A percentile compares a stretch with the other conserved stretches of the same genome.
phyloP scores from a whole-genome alignment of 2,329 filamentous ascomycete species.

The Corinectria fuckeliana region DNA sequence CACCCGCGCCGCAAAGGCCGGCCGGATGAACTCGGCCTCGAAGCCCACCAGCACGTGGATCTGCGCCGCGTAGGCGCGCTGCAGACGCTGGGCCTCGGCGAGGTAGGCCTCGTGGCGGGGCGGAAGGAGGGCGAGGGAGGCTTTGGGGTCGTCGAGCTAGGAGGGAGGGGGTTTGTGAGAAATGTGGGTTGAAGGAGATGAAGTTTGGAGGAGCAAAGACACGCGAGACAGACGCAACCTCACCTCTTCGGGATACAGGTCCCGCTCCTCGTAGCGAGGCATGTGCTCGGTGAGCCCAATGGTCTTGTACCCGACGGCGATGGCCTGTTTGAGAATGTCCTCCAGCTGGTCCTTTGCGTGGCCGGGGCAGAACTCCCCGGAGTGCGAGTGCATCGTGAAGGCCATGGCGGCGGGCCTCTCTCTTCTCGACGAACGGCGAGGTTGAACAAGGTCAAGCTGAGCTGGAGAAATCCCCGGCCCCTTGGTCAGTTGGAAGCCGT shows the following conservation, averaged over 20 bases:
- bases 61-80: constrained; percentile 69
- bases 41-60: constrained; percentile 89
- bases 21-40: constrained; percentile 90
- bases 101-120: constrained; percentile 75
- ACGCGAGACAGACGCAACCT: constrained; percentile 7
- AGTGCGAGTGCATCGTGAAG: constrained; percentile 97
- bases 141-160: constrained; percentile 57
- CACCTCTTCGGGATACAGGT: constrained; percentile 94
- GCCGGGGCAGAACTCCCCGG: constrained; percentile 91
- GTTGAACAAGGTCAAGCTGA: background rate
- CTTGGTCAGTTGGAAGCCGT: background rate
- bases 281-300: constrained; percentile 96
- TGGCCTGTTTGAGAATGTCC: constrained; percentile 80
- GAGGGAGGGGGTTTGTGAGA: constrained; percentile 23
- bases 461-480: too few relatives aligned
- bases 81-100: constrained; percentile 75
- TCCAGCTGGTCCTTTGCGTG: constrained; percentile 89
- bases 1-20: constrained; percentile 65
- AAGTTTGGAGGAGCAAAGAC: background rate
- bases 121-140: constrained; percentile 55
- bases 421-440: background rate
- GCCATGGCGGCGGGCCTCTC: constrained; percentile 67
- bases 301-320: constrained; percentile 77
- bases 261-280: constrained; percentile 73
- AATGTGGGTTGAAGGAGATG: background rate